Evolutionary conservation across 805 yeast genomes (phyloP), one percentile per base, ranked within the genome.

Genomic region (Saccharomycopsis sp.): DNA sequence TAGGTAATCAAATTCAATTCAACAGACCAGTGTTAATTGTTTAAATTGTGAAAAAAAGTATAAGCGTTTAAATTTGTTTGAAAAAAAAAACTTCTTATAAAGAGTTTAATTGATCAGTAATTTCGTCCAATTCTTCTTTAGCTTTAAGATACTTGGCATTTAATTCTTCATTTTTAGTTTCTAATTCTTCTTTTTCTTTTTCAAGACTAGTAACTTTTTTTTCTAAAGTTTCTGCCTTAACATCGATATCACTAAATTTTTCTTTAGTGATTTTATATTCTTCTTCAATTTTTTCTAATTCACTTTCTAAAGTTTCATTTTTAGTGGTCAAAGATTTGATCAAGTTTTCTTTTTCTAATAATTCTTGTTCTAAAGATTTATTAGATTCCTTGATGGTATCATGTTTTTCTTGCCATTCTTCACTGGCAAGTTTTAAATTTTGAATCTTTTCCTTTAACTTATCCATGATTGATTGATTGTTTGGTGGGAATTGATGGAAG

Each of bases 381-480:
- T 74, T 68, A 53, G 70, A 69, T 46, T 64, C 71, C 34, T 69
- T 53, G 50, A 70, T 62, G 45, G 69, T 76, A 54, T 74, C 79
- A 31, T 77, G 69, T 60, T 74, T 74, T 56, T 73, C 79, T 61
- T 74, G 79, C 81, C 81, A 74, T 52, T 69, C 65, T 61, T 74
- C 81, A 51, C 77, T 75, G 51, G 74, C 79, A 55, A 72, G 64
- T 67, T 74, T 74, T 55, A 74, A 66, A 62, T 69, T 73, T 15
- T 35, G 40, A 31, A 45, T 45, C 40, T 45, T 45, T 32, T 45
- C 49, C 41, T 45, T 45, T 32, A 45, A 45, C 30, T 45, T 45
- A 20, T 45, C 49, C 49, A 45, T 45, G 12, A 13, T 40, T n/a
- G n/a, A n/a, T n/a, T n/a, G n/a, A n/a, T n/a, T n/a, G n/a, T n/a